Evolutionary conservation across 768 basidiomycete genomes (phyloP).

Genomic region (Chalciporus pseudorubinellus): DNA sequence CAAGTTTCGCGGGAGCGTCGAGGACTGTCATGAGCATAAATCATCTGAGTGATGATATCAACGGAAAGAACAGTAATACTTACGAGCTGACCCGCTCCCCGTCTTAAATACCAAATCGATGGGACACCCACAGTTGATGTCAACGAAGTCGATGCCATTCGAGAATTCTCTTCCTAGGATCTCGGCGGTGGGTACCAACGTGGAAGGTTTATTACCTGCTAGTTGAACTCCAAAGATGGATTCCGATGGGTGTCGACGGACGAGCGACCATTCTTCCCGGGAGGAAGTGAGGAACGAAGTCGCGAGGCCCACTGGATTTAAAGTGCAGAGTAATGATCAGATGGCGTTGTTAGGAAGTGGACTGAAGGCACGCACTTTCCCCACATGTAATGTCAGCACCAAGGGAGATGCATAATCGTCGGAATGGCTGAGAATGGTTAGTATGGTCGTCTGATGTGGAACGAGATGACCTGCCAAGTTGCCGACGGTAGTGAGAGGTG

Average conservation of each 20-base stretch:
- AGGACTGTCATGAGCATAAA: slow-evolving; percentile 53
- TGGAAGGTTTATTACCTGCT: slow-evolving; percentile 81
- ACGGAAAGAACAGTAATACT: slow-evolving; percentile 30
- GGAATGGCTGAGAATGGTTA: slow-evolving; percentile 67
- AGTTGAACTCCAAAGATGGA: slow-evolving; percentile 87
- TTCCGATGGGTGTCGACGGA: slow-evolving; percentile 86
- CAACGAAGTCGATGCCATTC: slow-evolving; percentile 80
- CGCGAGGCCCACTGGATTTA: slow-evolving; percentile 83
- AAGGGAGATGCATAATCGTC: slow-evolving; percentile 79
- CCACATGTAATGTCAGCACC: slow-evolving; percentile 96
- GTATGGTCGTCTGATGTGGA: neutral
- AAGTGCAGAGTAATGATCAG: neutral
- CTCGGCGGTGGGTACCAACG: slow-evolving; percentile 80
- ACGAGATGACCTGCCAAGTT: slow-evolving; percentile 60
- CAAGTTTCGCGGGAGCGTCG: slow-evolving; percentile 76
- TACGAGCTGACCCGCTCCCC: slow-evolving; percentile 87
- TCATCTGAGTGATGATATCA: neutral
- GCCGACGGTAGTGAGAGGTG: slow-evolving; percentile 91
- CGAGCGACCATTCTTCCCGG: slow-evolving; percentile 92
- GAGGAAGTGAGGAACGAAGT: slow-evolving; percentile 85
- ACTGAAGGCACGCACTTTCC: slow-evolving; percentile 57
- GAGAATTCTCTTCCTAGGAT: slow-evolving; percentile 67
- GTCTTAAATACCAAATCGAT: slow-evolving; percentile 93
- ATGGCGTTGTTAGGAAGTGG: neutral
- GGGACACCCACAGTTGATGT: slow-evolving; percentile 95